A percentile compares a stretch with the other conserved stretches of the same genome.
Conservation (phyloP, 306 rosid genomes). For the Corylus americana region DNA sequence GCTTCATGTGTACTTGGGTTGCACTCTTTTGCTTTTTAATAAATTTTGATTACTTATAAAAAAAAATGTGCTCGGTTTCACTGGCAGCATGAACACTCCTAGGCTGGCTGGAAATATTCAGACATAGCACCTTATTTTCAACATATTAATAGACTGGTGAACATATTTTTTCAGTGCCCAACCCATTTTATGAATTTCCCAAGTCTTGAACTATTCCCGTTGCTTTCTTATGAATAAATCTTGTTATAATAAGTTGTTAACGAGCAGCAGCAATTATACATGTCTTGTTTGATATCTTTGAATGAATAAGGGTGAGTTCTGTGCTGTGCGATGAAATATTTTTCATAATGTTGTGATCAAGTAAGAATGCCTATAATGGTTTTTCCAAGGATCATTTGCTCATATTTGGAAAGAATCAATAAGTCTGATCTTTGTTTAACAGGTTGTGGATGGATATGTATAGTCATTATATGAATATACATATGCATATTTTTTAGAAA, state of each 20-base stretch:
- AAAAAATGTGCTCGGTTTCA: neutral
- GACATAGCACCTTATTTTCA: neutral
- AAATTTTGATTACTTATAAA: no score
- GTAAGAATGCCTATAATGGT: neutral
- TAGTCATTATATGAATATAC: neutral
- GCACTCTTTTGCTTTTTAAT: no score
- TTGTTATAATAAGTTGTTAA: no score
- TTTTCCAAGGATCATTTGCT: neutral
- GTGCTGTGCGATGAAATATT: neutral
- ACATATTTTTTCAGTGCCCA: neutral
- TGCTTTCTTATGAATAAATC: neutral
- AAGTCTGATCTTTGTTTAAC: neutral
- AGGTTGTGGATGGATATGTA: neutral
- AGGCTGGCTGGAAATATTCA: neutral
- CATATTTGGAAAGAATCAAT: neutral
- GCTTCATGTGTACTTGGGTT: no score
- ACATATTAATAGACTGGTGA: neutral
- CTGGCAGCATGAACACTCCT: neutral
- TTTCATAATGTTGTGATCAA: neutral
- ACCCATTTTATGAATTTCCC: conserved; percentile 1
- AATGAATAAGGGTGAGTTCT: neutral
- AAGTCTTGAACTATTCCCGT: neutral
- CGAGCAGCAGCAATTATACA: neutral
- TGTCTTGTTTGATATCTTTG: neutral
- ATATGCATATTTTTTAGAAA: no score